Conservation (phyloP, 768 basidiomycete genomes). For the Boletus subparvulus region DNA sequence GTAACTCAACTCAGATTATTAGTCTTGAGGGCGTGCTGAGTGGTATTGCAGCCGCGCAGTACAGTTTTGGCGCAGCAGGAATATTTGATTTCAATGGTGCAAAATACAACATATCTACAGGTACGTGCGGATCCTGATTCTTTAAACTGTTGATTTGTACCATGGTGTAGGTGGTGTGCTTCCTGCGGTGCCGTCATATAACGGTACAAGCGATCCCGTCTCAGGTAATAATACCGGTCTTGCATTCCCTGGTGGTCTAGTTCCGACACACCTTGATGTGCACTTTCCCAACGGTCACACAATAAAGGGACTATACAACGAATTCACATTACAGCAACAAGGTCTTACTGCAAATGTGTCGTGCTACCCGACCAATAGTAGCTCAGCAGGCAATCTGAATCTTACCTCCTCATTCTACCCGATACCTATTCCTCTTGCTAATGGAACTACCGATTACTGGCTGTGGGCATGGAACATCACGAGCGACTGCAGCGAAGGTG, state of each 20-base stretch:
- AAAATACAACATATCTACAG: constrained; percentile 17
- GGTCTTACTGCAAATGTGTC: constrained; percentile 19
- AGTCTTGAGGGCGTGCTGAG: constrained; percentile 10
- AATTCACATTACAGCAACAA: constrained; percentile 10
- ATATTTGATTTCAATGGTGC: constrained; percentile 18
- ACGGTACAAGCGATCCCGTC: not conserved
- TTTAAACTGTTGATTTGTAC: not conserved
- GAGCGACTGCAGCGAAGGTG: not conserved
- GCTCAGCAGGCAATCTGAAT: not conserved
- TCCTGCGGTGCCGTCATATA: not conserved
- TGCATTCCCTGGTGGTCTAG: not conserved
- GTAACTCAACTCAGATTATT: constrained; percentile 14
- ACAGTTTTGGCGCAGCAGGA: constrained; percentile 4
- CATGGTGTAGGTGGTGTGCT: constrained; percentile 7
- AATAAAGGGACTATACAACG: not conserved
- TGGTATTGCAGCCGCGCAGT: constrained; percentile 15
- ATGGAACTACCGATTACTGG: constrained; percentile 6
- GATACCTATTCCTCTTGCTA: not conserved
- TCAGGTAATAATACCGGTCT: not conserved
- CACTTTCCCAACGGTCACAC: not conserved
- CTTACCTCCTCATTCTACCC: not conserved
- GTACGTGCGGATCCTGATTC: not conserved
- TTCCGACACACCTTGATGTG: constrained; percentile 1
- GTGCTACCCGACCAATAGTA: not conserved
- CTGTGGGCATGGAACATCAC: constrained; percentile 10